Percentiles rank a stretch among this genome's conserved stretches.
phyloP scores from a whole-genome alignment of 495 filamentous ascomycete species.

The Aspergillus haitiensis region DNA sequence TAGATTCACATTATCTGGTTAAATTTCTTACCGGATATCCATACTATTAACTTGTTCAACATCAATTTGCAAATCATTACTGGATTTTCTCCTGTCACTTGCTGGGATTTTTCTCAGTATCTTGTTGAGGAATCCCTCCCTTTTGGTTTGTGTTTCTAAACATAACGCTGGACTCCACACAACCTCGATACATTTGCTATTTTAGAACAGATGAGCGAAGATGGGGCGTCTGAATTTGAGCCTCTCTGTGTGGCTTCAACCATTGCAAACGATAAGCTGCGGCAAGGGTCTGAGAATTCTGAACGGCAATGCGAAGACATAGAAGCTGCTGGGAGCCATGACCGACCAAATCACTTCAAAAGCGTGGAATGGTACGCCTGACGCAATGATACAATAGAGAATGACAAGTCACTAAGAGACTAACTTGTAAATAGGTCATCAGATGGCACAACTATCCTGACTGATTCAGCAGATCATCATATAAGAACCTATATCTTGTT shows the following conservation, averaged over 20 bases:
- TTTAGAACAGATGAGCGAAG: slow-evolving; percentile 15
- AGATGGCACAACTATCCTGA: slow-evolving; percentile 80
- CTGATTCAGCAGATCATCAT: slow-evolving; percentile 66
- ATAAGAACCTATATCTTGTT: slow-evolving; percentile 72
- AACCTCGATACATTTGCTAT: background rate
- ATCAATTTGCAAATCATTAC: background rate
- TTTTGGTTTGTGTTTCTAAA: no score
- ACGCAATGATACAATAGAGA: background rate
- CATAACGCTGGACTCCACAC: background rate
- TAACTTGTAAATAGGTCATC: slow-evolving; percentile 54
- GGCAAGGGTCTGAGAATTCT: background rate
- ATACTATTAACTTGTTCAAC: background rate
- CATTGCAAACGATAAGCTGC: background rate
- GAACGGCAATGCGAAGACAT: background rate
- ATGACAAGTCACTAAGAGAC: slow-evolving; percentile 4
- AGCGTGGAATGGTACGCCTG: slow-evolving; percentile 55
- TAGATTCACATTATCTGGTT: no score
- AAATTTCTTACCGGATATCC: no score
- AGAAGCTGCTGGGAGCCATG: background rate
- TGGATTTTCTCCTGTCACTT: no score
- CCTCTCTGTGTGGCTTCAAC: slow-evolving; percentile 42
- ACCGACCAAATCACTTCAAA: slow-evolving; percentile 50
- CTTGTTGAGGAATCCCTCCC: no score
- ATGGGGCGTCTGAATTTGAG: slow-evolving; percentile 8
- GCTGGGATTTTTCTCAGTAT: no score